A percentile compares a stretch with the other conserved stretches of the same genome.
Evolutionary conservation across 2,329 filamentous ascomycete species (phyloP).

Genomic region (Dothideomycetes sp.): DNA sequence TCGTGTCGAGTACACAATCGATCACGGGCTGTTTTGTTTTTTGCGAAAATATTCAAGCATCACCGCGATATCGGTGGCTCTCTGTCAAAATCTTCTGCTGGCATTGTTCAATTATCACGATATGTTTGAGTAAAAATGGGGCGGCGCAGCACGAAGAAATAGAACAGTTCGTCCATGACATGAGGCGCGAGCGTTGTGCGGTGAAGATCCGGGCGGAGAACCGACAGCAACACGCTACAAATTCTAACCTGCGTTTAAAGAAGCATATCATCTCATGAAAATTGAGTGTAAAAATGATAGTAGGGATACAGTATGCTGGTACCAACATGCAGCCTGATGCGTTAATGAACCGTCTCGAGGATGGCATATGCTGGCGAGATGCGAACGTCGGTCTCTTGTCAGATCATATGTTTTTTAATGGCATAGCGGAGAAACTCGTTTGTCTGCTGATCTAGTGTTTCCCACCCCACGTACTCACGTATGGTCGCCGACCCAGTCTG

Average conservation of each 20-base stretch:
- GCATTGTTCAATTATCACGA: too few species aligned
- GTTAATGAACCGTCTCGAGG: neutral
- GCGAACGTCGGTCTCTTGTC: too few species aligned
- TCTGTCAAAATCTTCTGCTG: too few species aligned
- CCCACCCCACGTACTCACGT: constrained; percentile 1
- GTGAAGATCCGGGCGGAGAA: constrained; percentile 14
- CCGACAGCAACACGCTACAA: constrained; percentile 8
- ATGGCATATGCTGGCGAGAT: neutral
- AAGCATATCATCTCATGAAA: neutral
- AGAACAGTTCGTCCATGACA: constrained; percentile 8
- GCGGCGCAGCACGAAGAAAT: too few species aligned
- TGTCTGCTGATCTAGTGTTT: constrained; percentile 8
- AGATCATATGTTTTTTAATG: too few species aligned
- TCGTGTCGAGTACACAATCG: neutral
- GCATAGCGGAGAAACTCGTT: neutral
- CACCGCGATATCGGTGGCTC: too few species aligned
- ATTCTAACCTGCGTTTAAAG: constrained; percentile 3
- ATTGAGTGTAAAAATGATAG: neutral
- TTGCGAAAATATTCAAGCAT: too few species aligned
- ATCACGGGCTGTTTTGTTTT: too few species aligned
- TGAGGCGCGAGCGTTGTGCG: neutral
- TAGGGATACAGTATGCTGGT: too few species aligned
- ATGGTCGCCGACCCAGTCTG: constrained; percentile 3
- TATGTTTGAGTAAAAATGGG: too few species aligned
- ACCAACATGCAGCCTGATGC: too few species aligned